Evolutionary conservation across 352 stramenopile species (phyloP).

Genomic region (Halophytophthora batemanensis): DNA sequence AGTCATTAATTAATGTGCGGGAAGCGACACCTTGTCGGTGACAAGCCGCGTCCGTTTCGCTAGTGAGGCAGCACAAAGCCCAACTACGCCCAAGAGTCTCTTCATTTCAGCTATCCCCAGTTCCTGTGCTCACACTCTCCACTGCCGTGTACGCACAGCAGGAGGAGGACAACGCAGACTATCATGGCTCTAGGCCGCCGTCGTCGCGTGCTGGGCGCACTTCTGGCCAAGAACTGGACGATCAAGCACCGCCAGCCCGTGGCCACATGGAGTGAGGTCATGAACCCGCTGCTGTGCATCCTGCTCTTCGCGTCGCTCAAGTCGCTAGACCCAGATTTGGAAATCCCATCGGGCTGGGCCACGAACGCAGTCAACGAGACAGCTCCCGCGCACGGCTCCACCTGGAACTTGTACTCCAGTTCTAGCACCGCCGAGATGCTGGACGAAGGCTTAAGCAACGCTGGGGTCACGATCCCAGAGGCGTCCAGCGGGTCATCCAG

Average conservation of each 20-base stretch:
- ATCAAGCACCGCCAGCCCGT: conserved; percentile 67
- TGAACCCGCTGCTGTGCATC: conserved; percentile 71
- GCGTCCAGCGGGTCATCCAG: conserved; percentile 2
- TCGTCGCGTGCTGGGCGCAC: conserved; percentile 25
- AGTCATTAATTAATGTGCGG: too few species aligned
- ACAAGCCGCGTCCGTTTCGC: too few species aligned
- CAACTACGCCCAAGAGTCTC: too few species aligned
- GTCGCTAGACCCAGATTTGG: conserved; percentile 43
- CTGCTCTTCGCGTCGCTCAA: conserved; percentile 71
- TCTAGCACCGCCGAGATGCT: conserved; percentile 13
- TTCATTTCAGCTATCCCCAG: too few species aligned
- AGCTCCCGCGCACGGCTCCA: conserved; percentile 23
- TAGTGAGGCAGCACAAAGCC: too few species aligned
- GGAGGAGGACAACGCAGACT: too few species aligned
- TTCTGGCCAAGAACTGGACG: conserved; percentile 75
- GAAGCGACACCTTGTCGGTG: too few species aligned
- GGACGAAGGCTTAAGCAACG: conserved; percentile 20
- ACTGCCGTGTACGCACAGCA: too few species aligned
- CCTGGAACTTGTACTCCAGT: conserved; percentile 42
- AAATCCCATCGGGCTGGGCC: conserved; percentile 47
- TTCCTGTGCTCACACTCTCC: too few species aligned
- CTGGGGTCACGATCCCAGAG: conserved; percentile 13
- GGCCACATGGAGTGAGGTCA: conserved; percentile 57
- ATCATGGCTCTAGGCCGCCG: background rate
- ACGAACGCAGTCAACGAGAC: conserved; percentile 34